These are phyloP conservation scores for Panaeolus cyanescens DNA, from an alignment of 768 basidiomycete genomes.

Conservation along the genomic window DNA sequence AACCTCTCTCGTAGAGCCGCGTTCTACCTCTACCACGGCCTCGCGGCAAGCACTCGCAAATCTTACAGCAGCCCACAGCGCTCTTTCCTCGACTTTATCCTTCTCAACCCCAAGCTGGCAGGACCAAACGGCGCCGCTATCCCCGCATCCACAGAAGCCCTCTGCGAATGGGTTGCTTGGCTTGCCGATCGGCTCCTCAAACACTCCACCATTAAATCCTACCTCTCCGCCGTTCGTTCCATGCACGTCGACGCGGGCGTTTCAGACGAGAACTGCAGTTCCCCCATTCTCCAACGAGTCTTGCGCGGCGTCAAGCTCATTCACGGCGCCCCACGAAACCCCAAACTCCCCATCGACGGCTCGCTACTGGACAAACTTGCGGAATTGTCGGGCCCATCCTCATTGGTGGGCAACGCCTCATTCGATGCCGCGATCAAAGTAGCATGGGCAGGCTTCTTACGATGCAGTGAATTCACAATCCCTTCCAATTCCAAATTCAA, in stretches of 20 bases:
- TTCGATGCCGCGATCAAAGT: too few species aligned
- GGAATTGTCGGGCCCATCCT: too few species aligned
- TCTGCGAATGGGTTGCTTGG: slow-evolving; percentile 22
- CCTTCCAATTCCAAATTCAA: too few species aligned
- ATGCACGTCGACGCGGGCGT: slow-evolving; percentile 24
- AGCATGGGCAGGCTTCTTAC: too few species aligned
- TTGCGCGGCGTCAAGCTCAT: slow-evolving; percentile 19
- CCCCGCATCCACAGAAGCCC: slow-evolving; percentile 14
- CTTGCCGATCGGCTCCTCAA: slow-evolving; percentile 14
- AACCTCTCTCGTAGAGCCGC: too few species aligned
- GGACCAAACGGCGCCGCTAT: slow-evolving; percentile 12
- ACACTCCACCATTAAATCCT: slow-evolving; percentile 26
- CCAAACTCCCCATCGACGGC: slow-evolving; percentile 15
- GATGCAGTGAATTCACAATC: too few species aligned
- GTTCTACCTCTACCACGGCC: slow-evolving; percentile 31
- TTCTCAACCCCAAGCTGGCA: slow-evolving; percentile 13
- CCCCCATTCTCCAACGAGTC: slow-evolving; percentile 14
- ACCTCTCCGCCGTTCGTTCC: slow-evolving; percentile 24
- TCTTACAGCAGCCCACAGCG: slow-evolving; percentile 27
- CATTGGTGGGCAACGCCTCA: too few species aligned
- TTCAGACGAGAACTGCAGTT: slow-evolving; percentile 12
- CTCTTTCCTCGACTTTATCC: slow-evolving; percentile 20
- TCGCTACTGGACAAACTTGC: too few species aligned
- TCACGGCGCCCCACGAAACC: slow-evolving; percentile 16
- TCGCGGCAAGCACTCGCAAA: slow-evolving; percentile 23